These are phyloP conservation scores for Cadophora sp. DNA, from an alignment of 2,329 filamentous ascomycete genomes.

Conservation along the genomic window DNA sequence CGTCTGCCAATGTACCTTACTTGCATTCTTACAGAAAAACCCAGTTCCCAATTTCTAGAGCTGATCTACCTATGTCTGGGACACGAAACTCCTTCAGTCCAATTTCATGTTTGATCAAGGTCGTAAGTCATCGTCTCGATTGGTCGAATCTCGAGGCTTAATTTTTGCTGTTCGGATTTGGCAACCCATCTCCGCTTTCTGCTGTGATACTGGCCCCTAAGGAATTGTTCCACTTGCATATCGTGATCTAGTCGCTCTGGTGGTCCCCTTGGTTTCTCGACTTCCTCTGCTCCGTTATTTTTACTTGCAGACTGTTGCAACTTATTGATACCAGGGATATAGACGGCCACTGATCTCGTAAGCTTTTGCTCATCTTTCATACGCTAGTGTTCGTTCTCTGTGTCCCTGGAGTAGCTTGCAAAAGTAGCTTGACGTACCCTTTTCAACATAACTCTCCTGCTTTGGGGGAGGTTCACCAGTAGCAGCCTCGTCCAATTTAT, in stretches of 20 bases:
- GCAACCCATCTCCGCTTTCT: slow-evolving; percentile 34
- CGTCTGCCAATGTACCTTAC: no score
- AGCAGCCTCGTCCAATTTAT: slow-evolving; percentile 39
- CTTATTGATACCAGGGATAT: neutral
- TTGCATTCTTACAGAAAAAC: no score
- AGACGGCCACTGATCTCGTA: slow-evolving; percentile 14
- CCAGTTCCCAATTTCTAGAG: no score
- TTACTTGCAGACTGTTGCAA: neutral
- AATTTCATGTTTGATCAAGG: no score
- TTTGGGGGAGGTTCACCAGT: slow-evolving; percentile 19
- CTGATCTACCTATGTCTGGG: no score
- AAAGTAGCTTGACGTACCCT: slow-evolving; percentile 34
- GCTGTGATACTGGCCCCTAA: slow-evolving; percentile 41
- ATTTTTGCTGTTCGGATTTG: slow-evolving; percentile 16
- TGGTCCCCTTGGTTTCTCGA: slow-evolving; percentile 23
- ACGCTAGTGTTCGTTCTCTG: no score
- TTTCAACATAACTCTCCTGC: slow-evolving; percentile 32
- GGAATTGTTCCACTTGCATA: slow-evolving; percentile 42
- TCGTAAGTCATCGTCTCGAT: no score
- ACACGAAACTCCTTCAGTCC: no score
- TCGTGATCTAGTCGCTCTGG: slow-evolving; percentile 40
- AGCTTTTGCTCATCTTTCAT: slow-evolving; percentile 18
- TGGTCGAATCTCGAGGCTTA: neutral
- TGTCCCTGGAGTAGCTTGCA: no score
- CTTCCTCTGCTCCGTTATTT: slow-evolving; percentile 1